Evolutionary conservation across 1,284 basidiomycete genomes (phyloP), one percentile per base, ranked within the genome.

Genomic region (Malassezia sympodialis): DNA sequence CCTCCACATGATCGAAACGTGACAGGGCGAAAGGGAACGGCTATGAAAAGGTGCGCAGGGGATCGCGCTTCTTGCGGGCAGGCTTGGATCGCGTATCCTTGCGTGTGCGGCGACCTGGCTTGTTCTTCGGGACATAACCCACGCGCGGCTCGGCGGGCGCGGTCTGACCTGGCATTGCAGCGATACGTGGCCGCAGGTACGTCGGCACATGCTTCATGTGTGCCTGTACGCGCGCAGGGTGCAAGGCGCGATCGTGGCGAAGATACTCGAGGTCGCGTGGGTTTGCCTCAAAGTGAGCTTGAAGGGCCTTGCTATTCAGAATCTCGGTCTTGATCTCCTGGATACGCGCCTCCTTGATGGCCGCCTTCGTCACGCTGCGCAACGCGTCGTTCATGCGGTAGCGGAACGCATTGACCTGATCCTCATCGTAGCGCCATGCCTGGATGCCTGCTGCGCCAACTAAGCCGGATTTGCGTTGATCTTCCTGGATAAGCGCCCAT

Each of bases 331-430:
- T 93, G 66, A 98, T 78, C 76, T 98, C 94, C 76, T 93, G 93
- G 49, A 96, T 81, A 61, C 91, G 79, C 1, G 94, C 94, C 76
- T 98, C 94, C 63, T 84, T 82, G 58, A 99, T 84, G 5, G 85
- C 83, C 55, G 82, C 84, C 60, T 84, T 80, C 48, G 93, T 98
- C 23, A 96, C 90, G 49, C 85, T 82, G 62, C 89, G 80, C 64
- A 98, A 75, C 2, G 90, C 94, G 75, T 98, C 94, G 70, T 91
- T 88, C 89, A 96, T 96, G 49, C 94, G 82, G 77, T 99, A 99
- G 64, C 91, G 79, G 79, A 99, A 99, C n/a, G 89, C 90, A 67
- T 96, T 90, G 37, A 96, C 88, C 78, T 94, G 84, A 76, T 83
- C 81, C 86, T 87, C 84, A 75, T 96, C 90, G 72, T 96, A 88